These are phyloP conservation scores for Fraxinus excelsior DNA, from an alignment of 257 asterid species.

Conservation along the genomic window DNA sequence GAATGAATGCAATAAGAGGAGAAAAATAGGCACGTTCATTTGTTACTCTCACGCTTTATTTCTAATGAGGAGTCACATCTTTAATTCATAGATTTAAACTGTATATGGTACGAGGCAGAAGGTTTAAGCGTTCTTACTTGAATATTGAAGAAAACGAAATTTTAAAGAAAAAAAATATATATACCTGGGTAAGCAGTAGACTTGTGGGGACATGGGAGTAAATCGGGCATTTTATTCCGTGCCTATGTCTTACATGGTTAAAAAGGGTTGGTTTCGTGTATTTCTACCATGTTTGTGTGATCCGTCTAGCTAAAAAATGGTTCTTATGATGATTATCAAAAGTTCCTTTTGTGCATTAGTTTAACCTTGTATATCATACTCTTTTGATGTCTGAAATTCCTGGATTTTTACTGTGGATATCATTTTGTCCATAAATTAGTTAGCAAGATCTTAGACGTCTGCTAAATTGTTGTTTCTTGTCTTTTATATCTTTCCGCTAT, in stretches of 20 bases:
- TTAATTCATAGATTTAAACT: conserved; percentile 13
- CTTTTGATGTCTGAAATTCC: background rate
- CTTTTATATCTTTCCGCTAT: background rate
- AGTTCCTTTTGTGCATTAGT: background rate
- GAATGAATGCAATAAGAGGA: conserved; percentile 68
- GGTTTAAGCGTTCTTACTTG: conserved; percentile 13
- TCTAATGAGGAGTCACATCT: background rate
- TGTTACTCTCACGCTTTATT: background rate
- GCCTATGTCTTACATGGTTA: background rate
- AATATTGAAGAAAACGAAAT: conserved; percentile 15
- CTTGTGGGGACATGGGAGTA: background rate
- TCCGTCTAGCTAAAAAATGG: background rate
- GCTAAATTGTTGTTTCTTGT: background rate
- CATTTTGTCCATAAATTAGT: background rate
- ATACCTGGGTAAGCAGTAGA: background rate
- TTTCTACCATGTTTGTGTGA: background rate
- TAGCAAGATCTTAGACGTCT: conserved; percentile 4
- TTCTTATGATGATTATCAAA: background rate
- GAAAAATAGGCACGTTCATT: conserved; percentile 58
- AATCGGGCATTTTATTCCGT: background rate
- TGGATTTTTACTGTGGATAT: background rate
- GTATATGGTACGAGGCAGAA: background rate
- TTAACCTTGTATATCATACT: background rate
- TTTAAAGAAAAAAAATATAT: background rate
- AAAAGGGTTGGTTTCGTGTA: background rate